phyloP scores from a whole-genome alignment of 106 monocot species.

The Dioscorea zingiberensis region DNA sequence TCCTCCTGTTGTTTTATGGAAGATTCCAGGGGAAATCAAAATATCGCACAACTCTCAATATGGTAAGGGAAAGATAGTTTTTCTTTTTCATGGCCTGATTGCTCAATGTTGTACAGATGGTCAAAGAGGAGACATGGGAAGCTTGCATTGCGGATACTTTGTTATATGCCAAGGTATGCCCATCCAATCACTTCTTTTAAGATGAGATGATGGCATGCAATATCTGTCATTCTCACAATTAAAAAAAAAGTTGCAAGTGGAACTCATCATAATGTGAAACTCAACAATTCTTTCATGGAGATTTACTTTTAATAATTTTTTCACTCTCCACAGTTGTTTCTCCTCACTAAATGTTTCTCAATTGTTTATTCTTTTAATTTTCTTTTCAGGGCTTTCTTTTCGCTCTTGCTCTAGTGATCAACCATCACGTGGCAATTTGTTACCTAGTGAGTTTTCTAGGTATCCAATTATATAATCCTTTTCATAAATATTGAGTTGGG shows the following conservation, averaged over 20 bases:
- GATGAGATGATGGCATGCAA: not conserved
- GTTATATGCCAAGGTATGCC: constrained; percentile 71
- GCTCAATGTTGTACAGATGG: constrained; percentile 40
- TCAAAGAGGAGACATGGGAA: constrained; percentile 77
- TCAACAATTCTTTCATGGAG: not conserved
- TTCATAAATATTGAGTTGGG: not conserved
- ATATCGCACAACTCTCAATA: no score
- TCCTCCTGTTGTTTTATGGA: not conserved
- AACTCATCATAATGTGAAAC: not conserved
- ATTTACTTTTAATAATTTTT: not conserved
- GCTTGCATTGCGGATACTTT: constrained; percentile 54
- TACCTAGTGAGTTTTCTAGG: constrained; percentile 61
- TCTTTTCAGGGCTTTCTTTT: constrained; percentile 62
- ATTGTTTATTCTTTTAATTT: not conserved
- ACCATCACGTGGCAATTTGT: constrained; percentile 49
- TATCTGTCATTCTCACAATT: not conserved
- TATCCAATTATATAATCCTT: constrained; percentile 14
- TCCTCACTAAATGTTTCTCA: no score
- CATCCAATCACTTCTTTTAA: constrained; percentile 1
- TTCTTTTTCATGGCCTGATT: not conserved
- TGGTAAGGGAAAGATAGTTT: not conserved
- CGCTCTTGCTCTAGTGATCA: constrained; percentile 46
- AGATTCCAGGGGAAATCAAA: not conserved
- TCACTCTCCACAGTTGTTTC: not conserved
- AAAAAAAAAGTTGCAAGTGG: not conserved